Evolutionary conservation across 345 rosid genomes (phyloP), one percentile per base, ranked within the genome.

Genomic region (Sapria himalayana): DNA sequence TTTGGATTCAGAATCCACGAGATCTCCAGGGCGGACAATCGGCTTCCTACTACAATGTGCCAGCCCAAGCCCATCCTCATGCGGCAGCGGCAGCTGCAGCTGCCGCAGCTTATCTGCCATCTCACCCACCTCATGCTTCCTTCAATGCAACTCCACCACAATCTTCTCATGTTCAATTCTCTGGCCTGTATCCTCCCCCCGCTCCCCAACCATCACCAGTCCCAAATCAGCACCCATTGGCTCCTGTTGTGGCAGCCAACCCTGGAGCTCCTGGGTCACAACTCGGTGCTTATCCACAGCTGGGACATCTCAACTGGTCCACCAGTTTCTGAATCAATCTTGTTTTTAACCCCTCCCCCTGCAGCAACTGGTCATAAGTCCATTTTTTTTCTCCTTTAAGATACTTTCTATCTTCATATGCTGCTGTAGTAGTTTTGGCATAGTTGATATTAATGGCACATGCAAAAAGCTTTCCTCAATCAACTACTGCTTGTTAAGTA

Each of bases 281-380:
- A 65, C 75, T 71, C 9, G 97, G 93, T 58, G 59, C 81, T 11
- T 81, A 86, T 50, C 94, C 78, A 76, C 92, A 73, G 64, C 76
- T 76, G 67, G 81, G 97, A 47, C 92, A 78, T 64, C 76, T 70
- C 59, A 86, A 72, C 49, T 86, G 97, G 97, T 63, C 92, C 29
- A 33, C 82, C 36, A 86, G 70, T 67, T 86, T 81, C 74, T 81
- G 70, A 78, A 69, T n/a, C n/a, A n/a, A n/a, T n/a, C n/a, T n/a
- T n/a, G n/a, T n/a, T n/a, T n/a, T n/a, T n/a, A n/a, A n/a, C n/a
- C n/a, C n/a, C n/a, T n/a, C n/a, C n/a, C n/a, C n/a, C n/a, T n/a
- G n/a, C n/a, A n/a, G n/a, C n/a, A n/a, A n/a, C n/a, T n/a, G n/a
- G n/a, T n/a, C n/a, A n/a, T n/a, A n/a, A n/a, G n/a, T n/a, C n/a